A percentile compares a stretch with the other conserved stretches of the same genome.
Evolutionary conservation across 768 basidiomycete species (phyloP).

Genomic region (Serendipita sp.): DNA sequence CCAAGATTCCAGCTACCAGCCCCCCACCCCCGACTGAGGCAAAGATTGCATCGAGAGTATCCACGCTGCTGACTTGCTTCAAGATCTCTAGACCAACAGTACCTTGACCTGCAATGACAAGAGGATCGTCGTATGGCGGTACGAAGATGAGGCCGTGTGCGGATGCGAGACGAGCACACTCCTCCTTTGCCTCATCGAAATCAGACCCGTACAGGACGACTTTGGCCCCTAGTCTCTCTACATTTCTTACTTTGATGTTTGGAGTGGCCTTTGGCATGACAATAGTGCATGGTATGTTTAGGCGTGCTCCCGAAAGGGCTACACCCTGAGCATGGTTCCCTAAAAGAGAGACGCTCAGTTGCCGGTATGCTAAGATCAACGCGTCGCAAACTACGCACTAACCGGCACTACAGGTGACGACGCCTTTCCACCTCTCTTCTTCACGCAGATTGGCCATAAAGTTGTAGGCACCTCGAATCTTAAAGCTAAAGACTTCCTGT

Average conservation of each 20-base stretch:
- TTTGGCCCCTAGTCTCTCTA: conserved; percentile 86
- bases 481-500: conserved; percentile 97
- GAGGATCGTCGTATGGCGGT: conserved; percentile 93
- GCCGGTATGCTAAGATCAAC: neutral
- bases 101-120: conserved; percentile 94
- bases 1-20: conserved; percentile 72
- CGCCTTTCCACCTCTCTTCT: conserved; percentile 93
- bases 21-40: conserved; percentile 91
- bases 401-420: conserved; percentile 97
- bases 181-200: conserved; percentile 91
- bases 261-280: conserved; percentile 96
- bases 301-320: conserved; percentile 76
- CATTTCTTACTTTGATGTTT: conserved; percentile 89
- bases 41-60: conserved; percentile 70
- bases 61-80: conserved; percentile 62
- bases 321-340: conserved; percentile 99
- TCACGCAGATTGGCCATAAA: conserved; percentile 82
- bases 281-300: conserved; percentile 91
- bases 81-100: conserved; percentile 90
- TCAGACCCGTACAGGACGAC: conserved; percentile 83
- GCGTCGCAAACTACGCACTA: conserved; percentile 37
- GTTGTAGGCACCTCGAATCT: conserved; percentile 96
- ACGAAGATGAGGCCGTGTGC: conserved; percentile 72
- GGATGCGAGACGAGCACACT: conserved; percentile 73
- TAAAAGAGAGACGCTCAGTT: conserved; percentile 18